Evolutionary conservation across 495 filamentous ascomycete genomes (phyloP), one percentile per base, ranked within the genome.

Genomic region (Daldinia loculata): DNA sequence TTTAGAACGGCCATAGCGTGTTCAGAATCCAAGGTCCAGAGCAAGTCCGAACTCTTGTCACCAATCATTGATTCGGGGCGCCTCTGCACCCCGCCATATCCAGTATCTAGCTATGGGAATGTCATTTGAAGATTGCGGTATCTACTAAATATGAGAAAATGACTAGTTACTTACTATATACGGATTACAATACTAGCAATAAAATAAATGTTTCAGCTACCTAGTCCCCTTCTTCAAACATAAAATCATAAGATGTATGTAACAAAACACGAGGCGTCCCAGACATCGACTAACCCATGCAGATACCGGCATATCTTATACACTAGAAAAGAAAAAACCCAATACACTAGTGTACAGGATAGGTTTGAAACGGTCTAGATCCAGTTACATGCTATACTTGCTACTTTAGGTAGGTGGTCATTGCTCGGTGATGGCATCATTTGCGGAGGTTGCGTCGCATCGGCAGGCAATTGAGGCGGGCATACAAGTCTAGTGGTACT

Each of bases 391-490:
- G 65, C 24, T 48, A 57, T 69, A 45, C 48, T 61, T 72, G 24
- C 70, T 63, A 3, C 43, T 66, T 73, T 59, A 55, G 62, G 70
- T 66, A 73, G 58, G 70, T 73, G 56, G 56, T 69, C 56, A n/a
- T 1, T 61, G 38, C 32, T 26, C 38, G 41, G 22, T 48, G 26
- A 48, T 53, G 45, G 29, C 43, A 45, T 39, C 15, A 41, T 24
- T 57, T 38, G 55, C 34, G 38, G 29, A 58, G 55, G 32, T 24
- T 24, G 30, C 32, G 19, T 57, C 30, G 12, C 55, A 39, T 26
- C 32, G 30, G 32, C 32, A 57, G 6, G 55, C 5, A 30, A 29
- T 53, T 17, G 50, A 53, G 50, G 50, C 50, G 24, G 50, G 5
- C 50, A 24, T 17, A 53, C 26, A 30, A 4, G 26, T 58, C 11